Conservation (phyloP, 2,329 filamentous ascomycete species). For the Aspergillus thermomutatus region DNA sequence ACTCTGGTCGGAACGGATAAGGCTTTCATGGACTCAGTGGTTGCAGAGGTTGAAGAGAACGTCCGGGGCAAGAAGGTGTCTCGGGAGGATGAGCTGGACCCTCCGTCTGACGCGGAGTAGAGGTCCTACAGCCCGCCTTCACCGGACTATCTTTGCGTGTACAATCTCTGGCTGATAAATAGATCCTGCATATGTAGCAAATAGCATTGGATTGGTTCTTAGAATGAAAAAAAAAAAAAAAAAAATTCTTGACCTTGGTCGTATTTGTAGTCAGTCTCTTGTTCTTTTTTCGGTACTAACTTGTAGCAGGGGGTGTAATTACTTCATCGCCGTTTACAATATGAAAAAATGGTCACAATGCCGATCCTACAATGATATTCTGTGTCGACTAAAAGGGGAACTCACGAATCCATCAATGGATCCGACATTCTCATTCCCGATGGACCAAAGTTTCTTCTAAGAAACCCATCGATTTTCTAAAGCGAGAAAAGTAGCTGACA, state of each 20-base stretch:
- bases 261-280: too few relatives aligned
- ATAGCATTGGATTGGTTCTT: background rate
- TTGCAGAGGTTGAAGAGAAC: constrained; percentile 72
- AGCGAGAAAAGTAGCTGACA: background rate
- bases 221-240: background rate
- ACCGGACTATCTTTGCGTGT: background rate
- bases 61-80: constrained; percentile 69
- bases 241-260: background rate
- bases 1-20: constrained; percentile 77
- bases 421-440: too few relatives aligned
- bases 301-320: too few relatives aligned
- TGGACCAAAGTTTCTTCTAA: too few relatives aligned
- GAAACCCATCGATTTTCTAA: background rate
- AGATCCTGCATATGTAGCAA: background rate
- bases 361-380: too few relatives aligned
- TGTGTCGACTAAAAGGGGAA: too few relatives aligned
- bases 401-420: too few relatives aligned
- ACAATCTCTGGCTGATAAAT: background rate
- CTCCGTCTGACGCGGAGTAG: constrained; percentile 27
- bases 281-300: too few relatives aligned
- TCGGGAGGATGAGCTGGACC: constrained; percentile 70
- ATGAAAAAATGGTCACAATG: too few relatives aligned
- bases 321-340: too few relatives aligned
- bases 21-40: constrained; percentile 72
- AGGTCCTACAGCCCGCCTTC: background rate